Conservation (phyloP, 331 rosid genomes). For the Phaseolus coccineus region DNA sequence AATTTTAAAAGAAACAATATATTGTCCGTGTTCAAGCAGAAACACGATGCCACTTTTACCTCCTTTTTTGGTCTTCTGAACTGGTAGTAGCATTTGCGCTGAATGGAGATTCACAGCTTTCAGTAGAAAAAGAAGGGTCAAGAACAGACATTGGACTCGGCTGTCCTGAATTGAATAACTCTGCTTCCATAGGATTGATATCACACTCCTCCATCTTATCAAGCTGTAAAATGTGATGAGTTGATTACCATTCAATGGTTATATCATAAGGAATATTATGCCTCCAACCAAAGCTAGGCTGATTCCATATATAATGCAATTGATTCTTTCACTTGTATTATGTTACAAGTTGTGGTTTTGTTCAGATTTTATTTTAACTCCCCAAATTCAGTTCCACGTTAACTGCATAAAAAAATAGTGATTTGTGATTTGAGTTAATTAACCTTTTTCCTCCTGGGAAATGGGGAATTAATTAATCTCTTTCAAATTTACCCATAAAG, state of each 20-base stretch:
- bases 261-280: not conserved
- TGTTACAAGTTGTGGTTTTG: not conserved
- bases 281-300: not conserved
- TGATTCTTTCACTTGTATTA: not conserved
- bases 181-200: constrained; percentile 51
- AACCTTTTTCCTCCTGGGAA: not conserved
- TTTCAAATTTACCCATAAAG: not conserved
- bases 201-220: constrained; percentile 50
- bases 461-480: not conserved
- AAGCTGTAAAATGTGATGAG: constrained; percentile 45
- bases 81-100: constrained; percentile 58
- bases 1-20: not conserved
- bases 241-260: constrained; percentile 27
- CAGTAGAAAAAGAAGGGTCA: constrained; percentile 71
- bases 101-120: constrained; percentile 65
- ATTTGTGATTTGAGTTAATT: not conserved
- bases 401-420: not conserved
- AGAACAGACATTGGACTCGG: constrained; percentile 81
- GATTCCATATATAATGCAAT: not conserved
- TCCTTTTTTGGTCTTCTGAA: constrained; percentile 68
- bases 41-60: constrained; percentile 50
- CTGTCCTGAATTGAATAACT: constrained; percentile 48
- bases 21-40: not conserved
- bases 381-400: not conserved
- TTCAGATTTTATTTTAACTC: not conserved